Base-by-base conservation (phyloP, 495 filamentous ascomycete species). In the Haplographium delicatum region DNA sequence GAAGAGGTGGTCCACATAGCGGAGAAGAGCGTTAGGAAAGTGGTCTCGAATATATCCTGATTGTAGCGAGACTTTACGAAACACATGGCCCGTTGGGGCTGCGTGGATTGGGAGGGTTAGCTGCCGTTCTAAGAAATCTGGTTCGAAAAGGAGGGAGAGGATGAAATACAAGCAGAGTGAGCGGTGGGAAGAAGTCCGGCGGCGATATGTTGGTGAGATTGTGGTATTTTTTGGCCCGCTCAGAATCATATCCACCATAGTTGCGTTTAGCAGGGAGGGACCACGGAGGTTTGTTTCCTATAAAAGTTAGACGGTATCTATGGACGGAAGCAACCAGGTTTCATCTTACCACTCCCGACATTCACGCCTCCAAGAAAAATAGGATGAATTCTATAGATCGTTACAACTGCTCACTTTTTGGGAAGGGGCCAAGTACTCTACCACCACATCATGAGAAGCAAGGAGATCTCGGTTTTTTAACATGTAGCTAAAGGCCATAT, bases 301-400 rank as follows among this genome's bases (percentile, higher is more conserved):
- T 39, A 35, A 39, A 62, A 66, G 43, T 62, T 83, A 79, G 79
- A 33, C 76, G 55, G 83, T 88, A 54, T 88, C 76, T 8, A 75
- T 84, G 43, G 81, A 83, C 15, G 88, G 67, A 57, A 88, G 79
- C 37, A 86, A 66, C 11, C 84, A 85, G 56, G 82, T 72, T 41
- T 39, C 31, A 37, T 60, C 66, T 39, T 62, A 84, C 81, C 82
- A 30, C 77, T 79, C 19, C 70, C 78, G 23, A 67, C 74, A 56
- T 85, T 89, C 56, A 91, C 76, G 18, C 78, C 86, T 40, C 83
- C 84, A n/a, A 91, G 68, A 57, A 91, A 82, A 39, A 88, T 66
- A 11, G 86, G 86, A 56, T 82, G 72, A 44, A 82, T 75, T 51
- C 83, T 87, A 45, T 44, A 18, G 23, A 28, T 26, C 13, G 15